phyloP scores from a whole-genome alignment of 768 basidiomycete species.

The Termitomyces heimii region DNA sequence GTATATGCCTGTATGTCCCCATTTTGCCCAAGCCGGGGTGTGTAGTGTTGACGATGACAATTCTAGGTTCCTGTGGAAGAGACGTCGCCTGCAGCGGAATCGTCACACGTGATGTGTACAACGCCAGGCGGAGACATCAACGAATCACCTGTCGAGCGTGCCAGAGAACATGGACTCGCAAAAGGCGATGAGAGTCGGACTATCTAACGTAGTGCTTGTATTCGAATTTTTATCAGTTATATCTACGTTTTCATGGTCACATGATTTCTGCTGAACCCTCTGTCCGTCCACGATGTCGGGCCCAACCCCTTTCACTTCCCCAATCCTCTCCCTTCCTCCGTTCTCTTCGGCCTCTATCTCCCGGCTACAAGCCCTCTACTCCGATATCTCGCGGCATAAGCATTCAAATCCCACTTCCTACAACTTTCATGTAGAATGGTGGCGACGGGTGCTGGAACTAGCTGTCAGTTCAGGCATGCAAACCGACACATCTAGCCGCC shows the following conservation, averaged over 20 bases:
- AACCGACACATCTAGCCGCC: slow-evolving; percentile 33
- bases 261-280: not conserved
- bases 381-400: slow-evolving; percentile 81
- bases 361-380: slow-evolving; percentile 78
- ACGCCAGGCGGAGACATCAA: slow-evolving; percentile 11
- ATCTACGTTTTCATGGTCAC: not conserved
- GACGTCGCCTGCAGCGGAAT: slow-evolving; percentile 18
- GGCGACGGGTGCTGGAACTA: slow-evolving; percentile 63
- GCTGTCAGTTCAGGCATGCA: slow-evolving; percentile 58
- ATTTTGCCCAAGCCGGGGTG: not conserved
- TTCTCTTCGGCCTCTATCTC: slow-evolving; percentile 41
- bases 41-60: not conserved
- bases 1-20: slow-evolving; percentile 10
- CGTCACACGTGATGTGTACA: slow-evolving; percentile 14
- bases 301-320: not conserved
- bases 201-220: not conserved
- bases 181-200: not conserved
- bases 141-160: not conserved
- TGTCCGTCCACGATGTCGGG: slow-evolving; percentile 9
- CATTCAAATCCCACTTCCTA: slow-evolving; percentile 81
- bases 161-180: not conserved
- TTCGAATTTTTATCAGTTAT: not conserved
- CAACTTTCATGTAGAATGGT: slow-evolving; percentile 81
- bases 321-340: slow-evolving; percentile 30
- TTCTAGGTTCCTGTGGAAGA: slow-evolving; percentile 3